These are phyloP conservation scores for Striga hermonthica DNA, from an alignment of 305 asterid species.

Conservation along the genomic window DNA sequence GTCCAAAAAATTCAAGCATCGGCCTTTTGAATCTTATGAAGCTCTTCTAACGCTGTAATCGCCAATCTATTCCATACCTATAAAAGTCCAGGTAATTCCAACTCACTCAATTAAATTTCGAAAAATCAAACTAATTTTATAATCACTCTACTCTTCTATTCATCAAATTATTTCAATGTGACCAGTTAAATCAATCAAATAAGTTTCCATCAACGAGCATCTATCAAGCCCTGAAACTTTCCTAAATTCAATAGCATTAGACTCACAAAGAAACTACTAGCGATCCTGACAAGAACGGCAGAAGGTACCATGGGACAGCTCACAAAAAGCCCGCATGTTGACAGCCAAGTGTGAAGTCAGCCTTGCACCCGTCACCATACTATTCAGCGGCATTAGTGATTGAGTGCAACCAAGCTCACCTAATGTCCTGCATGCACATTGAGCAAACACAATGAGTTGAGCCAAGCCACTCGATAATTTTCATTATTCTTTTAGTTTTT, in stretches of 20 bases:
- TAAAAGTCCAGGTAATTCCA: background rate
- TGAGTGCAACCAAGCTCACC: constrained; percentile 71
- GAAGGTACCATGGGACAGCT: constrained; percentile 97
- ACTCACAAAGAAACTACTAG: constrained; percentile 81
- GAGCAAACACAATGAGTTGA: constrained; percentile 13
- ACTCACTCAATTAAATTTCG: background rate
- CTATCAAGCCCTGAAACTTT: constrained; percentile 17
- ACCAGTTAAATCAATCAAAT: constrained; percentile 14
- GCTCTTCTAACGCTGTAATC: no score
- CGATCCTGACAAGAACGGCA: constrained; percentile 99
- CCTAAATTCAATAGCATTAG: constrained; percentile 44
- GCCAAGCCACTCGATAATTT: background rate
- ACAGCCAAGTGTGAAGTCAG: constrained; percentile 67
- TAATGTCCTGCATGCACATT: constrained; percentile 50
- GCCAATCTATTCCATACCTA: constrained; percentile 23
- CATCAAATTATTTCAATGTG: constrained; percentile 21
- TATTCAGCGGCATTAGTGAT: constrained; percentile 63
- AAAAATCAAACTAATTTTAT: constrained; percentile 1
- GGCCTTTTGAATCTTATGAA: no score
- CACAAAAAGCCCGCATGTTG: constrained; percentile 81
- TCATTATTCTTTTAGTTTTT: background rate
- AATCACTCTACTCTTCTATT: constrained; percentile 30
- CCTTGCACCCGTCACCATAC: constrained; percentile 36
- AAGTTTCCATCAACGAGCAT: constrained; percentile 16
- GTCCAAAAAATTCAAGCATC: background rate